phyloP scores from a whole-genome alignment of 1,284 basidiomycete genomes.

The Leccinum insigne region DNA sequence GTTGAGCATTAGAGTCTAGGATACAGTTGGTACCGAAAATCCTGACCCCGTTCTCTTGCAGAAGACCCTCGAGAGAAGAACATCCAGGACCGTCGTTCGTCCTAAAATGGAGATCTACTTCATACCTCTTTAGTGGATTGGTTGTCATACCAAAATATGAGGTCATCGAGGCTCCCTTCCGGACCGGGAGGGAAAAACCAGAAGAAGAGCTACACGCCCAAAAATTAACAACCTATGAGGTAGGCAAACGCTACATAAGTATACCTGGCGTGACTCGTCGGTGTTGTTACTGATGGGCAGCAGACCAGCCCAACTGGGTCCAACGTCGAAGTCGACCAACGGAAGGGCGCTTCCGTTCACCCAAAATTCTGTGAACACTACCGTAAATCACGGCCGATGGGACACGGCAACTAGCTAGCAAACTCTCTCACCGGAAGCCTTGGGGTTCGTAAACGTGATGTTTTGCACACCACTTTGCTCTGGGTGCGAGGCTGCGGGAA shows the following conservation, averaged over 20 bases:
- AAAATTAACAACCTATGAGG: conserved; percentile 62
- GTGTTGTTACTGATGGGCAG: conserved; percentile 62
- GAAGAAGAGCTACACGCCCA: conserved; percentile 65
- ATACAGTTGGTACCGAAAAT: background rate
- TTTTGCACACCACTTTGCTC: conserved; percentile 44
- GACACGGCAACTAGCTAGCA: conserved; percentile 24
- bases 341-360: conserved; percentile 74
- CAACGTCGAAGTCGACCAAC: conserved; percentile 65
- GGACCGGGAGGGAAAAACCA: conserved; percentile 86
- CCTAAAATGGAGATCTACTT: conserved; percentile 34
- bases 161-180: conserved; percentile 65
- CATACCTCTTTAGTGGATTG: background rate
- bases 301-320: conserved; percentile 60
- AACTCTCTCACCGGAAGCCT: conserved; percentile 57
- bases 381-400: background rate
- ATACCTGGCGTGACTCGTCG: conserved; percentile 67
- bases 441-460: conserved; percentile 71
- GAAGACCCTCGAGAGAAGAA: conserved; percentile 73
- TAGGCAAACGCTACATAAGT: conserved; percentile 38
- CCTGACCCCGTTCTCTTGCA: conserved; percentile 82
- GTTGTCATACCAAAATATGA: conserved; percentile 63
- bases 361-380: conserved; percentile 54
- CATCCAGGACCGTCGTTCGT: conserved; percentile 59
- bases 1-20: background rate
- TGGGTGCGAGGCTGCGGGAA: conserved; percentile 3